Percentiles rank a stretch among this genome's conserved stretches.
Evolutionary conservation across 768 basidiomycete species (phyloP).

Genomic region (Amanita brunnescens): DNA sequence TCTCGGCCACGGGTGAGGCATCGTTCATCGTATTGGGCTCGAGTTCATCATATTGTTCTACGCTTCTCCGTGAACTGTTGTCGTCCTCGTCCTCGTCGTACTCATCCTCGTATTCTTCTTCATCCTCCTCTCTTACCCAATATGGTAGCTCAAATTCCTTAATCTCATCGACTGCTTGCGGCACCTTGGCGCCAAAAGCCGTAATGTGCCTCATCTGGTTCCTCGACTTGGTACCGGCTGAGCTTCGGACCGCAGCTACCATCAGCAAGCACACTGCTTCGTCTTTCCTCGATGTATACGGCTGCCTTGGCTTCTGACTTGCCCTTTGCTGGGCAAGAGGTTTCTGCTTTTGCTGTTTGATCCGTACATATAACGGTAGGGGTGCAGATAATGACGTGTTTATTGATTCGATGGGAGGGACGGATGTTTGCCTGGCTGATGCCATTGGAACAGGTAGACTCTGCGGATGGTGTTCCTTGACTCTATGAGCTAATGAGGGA

Average conservation of each 20-base stretch:
- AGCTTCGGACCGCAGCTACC: constrained; percentile 42
- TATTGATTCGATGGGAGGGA: constrained; percentile 20
- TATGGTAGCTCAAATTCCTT: constrained; percentile 50
- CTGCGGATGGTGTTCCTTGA: not conserved
- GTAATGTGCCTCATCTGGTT: constrained; percentile 44
- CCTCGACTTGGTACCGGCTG: constrained; percentile 32
- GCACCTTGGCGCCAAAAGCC: constrained; percentile 57
- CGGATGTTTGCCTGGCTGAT: constrained; percentile 14
- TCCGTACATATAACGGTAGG: not conserved
- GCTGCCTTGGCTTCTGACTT: not conserved
- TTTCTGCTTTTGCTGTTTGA: constrained; percentile 8
- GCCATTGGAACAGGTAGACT: not conserved
- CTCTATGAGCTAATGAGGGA: constrained; percentile 2
- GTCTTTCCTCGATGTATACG: constrained; percentile 11
- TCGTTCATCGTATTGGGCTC: not conserved
- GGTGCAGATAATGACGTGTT: constrained; percentile 9
- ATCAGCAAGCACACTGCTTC: constrained; percentile 24
- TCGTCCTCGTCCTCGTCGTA: constrained; percentile 5
- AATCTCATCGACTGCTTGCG: constrained; percentile 34
- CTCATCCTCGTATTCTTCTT: constrained; percentile 8
- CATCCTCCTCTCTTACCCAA: constrained; percentile 29
- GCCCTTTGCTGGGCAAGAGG: not conserved
- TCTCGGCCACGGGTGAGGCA: not conserved
- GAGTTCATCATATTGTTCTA: constrained; percentile 6
- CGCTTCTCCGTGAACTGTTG: constrained; percentile 1